Conservation (phyloP, 2,329 filamentous ascomycete genomes). For the Domatiomyces globalis region DNA sequence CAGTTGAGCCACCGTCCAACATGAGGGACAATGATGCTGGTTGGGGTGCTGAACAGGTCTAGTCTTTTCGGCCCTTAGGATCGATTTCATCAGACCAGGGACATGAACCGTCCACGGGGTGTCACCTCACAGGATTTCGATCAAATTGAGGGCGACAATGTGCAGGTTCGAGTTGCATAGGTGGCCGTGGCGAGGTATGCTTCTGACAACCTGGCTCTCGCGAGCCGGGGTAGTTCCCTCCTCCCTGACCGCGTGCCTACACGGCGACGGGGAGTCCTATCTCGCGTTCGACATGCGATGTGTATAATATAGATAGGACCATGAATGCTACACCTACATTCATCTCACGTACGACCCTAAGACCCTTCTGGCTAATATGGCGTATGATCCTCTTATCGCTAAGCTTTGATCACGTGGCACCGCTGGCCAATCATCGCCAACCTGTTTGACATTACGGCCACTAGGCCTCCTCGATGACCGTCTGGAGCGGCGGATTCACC, state of each 20-base stretch:
- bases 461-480: not conserved
- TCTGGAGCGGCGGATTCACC: not conserved
- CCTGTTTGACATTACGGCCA: constrained; percentile 9
- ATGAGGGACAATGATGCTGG: constrained; percentile 65
- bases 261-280: not conserved
- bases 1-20: constrained; percentile 65
- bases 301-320: not conserved
- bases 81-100: not conserved
- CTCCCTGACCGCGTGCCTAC: not conserved
- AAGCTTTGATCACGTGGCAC: not conserved
- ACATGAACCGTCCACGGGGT: not conserved
- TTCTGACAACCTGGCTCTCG: not conserved
- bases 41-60: constrained; percentile 67
- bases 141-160: not conserved
- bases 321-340: not conserved
- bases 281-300: not conserved
- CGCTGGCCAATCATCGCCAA: constrained; percentile 6
- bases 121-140: not conserved
- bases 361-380: no score
- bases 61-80: constrained; percentile 19
- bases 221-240: not conserved
- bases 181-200: not conserved
- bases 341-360: no score
- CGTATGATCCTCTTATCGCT: not conserved
- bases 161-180: not conserved